Base-by-base conservation (phyloP, 768 basidiomycete species). In the Xanthoconium stramineum region DNA sequence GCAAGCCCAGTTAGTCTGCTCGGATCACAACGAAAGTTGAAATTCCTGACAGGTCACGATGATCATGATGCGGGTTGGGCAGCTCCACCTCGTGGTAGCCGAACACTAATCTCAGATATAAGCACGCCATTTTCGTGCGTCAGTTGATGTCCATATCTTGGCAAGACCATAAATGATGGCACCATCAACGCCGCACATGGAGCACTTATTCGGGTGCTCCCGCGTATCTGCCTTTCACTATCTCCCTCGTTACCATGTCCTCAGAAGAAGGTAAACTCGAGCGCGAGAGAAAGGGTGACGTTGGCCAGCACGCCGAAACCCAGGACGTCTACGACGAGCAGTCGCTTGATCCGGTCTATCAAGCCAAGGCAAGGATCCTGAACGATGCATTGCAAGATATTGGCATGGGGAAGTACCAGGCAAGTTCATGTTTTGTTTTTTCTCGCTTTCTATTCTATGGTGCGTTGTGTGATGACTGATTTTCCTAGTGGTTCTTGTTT, bases 391-490 rank as follows among this genome's bases (percentile, higher is more conserved):
- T 87, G 11, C 83, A 85, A 64, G 80, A 86, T 20, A 82, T 87
- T 32, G 85, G 85, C 15, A 86, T 87, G 83, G 85, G 85, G n/a
- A 81, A 71, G 48, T 87, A 87, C 64, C 85, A 86, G 70, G 81
- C 80, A 58, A 56, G 69, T 58, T n/a, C 7, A 32, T 4, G 1
- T 19, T 32, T 28, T 39, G 17, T 45, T 12, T 56, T 15, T 13
- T n/a, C 24, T 11, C 35, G 15, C 28, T 57, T 50, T 15, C 29
- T 43, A 13, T 14, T n/a, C 17, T 11, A n/a, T 48, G n/a, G 13
- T 47, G 38, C 10, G 24, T 8, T 33, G 5, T 20, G 28, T 49
- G 13, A 58, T 33, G 30, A 20, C 19, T 46, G 24, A 50, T 28
- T 17, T 47, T 15, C 30, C 19, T 56, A 88, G 85, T 86, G 83